Percentiles rank a stretch among this genome's conserved stretches.
phyloP scores from a whole-genome alignment of 257 asterid species.

The Scutellaria barbata region DNA sequence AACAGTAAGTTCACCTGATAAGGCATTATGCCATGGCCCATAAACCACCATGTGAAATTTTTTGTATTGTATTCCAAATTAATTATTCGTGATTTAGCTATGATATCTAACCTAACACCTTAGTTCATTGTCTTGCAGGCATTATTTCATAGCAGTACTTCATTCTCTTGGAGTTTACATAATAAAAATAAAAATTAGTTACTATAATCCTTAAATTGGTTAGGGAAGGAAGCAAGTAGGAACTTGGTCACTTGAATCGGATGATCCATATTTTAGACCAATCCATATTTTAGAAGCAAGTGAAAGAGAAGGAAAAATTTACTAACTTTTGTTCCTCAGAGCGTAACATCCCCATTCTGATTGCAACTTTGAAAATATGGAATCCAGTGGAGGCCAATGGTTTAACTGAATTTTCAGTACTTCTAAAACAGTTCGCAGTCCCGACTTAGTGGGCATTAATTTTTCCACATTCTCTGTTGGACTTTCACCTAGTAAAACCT shows the following conservation, averaged over 20 bases:
- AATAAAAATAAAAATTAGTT: too few species aligned
- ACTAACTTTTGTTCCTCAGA: slow-evolving; percentile 66
- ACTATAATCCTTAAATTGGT: slow-evolving; percentile 3
- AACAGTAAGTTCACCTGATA: too few species aligned
- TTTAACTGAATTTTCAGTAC: slow-evolving; percentile 75
- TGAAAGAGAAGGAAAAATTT: slow-evolving; percentile 33
- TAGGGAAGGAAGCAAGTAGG: slow-evolving; percentile 8
- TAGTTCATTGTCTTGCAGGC: too few species aligned
- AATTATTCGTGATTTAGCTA: too few species aligned
- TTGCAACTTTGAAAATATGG: slow-evolving; percentile 52
- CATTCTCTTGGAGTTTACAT: too few species aligned
- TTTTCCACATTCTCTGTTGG: slow-evolving; percentile 47
- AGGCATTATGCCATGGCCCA: too few species aligned
- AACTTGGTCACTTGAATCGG: slow-evolving; percentile 10
- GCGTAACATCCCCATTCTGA: slow-evolving; percentile 59
- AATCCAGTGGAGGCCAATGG: slow-evolving; percentile 74
- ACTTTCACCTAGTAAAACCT: slow-evolving; percentile 91
- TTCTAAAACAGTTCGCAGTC: slow-evolving; percentile 70
- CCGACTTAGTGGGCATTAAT: slow-evolving; percentile 68
- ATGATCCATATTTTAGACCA: slow-evolving; percentile 21
- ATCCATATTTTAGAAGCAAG: slow-evolving; percentile 24
- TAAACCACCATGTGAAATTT: too few species aligned
- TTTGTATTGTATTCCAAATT: too few species aligned
- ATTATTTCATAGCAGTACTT: too few species aligned
- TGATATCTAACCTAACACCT: too few species aligned